Percentiles rank a stretch among this genome's conserved stretches.
phyloP scores from a whole-genome alignment of 1,139 yeast genomes.

The Protomyces inundatus region DNA sequence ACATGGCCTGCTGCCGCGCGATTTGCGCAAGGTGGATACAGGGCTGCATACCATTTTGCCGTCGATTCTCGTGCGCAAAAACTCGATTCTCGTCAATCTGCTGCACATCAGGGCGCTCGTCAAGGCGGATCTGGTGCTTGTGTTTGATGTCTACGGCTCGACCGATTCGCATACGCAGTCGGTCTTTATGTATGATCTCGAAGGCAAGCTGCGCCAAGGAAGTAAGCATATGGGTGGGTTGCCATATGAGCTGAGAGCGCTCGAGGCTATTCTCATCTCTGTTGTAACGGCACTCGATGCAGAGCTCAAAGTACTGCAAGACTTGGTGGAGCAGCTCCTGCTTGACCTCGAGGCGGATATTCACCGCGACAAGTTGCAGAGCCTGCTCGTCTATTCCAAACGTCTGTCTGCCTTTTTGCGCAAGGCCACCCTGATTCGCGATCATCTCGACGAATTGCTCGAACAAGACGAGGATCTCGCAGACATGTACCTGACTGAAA shows the following conservation, averaged over 20 bases:
- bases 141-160: constrained; percentile 67
- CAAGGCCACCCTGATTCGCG: constrained; percentile 74
- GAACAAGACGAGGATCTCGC: constrained; percentile 84
- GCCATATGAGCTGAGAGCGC: constrained; percentile 77
- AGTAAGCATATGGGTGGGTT: constrained; percentile 40
- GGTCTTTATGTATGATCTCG: constrained; percentile 78
- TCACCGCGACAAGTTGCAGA: constrained; percentile 74
- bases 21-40: constrained; percentile 79
- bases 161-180: constrained; percentile 62
- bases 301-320: constrained; percentile 70
- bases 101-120: constrained; percentile 83
- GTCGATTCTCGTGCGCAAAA: constrained; percentile 69
- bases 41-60: constrained; percentile 88
- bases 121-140: constrained; percentile 70
- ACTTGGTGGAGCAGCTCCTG: constrained; percentile 69
- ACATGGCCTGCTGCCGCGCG: constrained; percentile 75
- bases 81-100: constrained; percentile 72
- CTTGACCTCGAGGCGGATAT: constrained; percentile 80
- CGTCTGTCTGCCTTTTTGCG: constrained; percentile 75
- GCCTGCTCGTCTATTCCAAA: constrained; percentile 74
- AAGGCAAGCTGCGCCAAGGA: constrained; percentile 60
- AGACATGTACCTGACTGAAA: constrained; percentile 68
- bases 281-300: constrained; percentile 79
- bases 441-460: constrained; percentile 76
- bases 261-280: constrained; percentile 80